These are phyloP conservation scores for Scheffersomyces insectosa DNA, from an alignment of 1,139 yeast genomes.

Conservation along the genomic window DNA sequence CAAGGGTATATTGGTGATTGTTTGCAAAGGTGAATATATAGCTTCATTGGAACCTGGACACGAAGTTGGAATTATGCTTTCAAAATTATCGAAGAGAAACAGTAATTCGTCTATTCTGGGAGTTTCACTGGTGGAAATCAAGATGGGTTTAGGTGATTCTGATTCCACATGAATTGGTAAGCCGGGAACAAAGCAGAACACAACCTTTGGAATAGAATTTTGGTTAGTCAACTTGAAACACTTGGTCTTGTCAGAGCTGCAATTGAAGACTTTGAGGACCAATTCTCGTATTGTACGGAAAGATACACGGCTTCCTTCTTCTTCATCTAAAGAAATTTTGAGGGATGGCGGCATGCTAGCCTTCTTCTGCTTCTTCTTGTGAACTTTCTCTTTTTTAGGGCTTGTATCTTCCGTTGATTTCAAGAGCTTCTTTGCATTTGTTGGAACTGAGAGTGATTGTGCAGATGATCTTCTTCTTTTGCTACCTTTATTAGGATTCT, in stretches of 20 bases:
- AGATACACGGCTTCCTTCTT: constrained; percentile 26
- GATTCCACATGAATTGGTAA: constrained; percentile 28
- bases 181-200: constrained; percentile 70
- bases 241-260: constrained; percentile 1
- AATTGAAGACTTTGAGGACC: constrained; percentile 25
- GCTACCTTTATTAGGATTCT: constrained; percentile 10
- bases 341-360: constrained; percentile 13
- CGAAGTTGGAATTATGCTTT: constrained; percentile 40
- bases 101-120: constrained; percentile 21
- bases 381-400: constrained; percentile 30
- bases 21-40: constrained; percentile 53
- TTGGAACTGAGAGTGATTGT: constrained; percentile 20
- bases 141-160: neutral
- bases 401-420: constrained; percentile 4
- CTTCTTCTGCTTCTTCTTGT: constrained; percentile 36
- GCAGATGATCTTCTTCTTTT: constrained; percentile 48
- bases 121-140: no score
- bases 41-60: constrained; percentile 67
- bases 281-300: constrained; percentile 50
- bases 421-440: neutral
- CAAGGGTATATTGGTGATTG: constrained; percentile 57
- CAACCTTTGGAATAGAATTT: constrained; percentile 37
- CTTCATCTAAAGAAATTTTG: neutral
- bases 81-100: constrained; percentile 42
- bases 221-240: constrained; percentile 7